Base-by-base conservation (phyloP, 83 land plant species). In the Picea mariana region DNA sequence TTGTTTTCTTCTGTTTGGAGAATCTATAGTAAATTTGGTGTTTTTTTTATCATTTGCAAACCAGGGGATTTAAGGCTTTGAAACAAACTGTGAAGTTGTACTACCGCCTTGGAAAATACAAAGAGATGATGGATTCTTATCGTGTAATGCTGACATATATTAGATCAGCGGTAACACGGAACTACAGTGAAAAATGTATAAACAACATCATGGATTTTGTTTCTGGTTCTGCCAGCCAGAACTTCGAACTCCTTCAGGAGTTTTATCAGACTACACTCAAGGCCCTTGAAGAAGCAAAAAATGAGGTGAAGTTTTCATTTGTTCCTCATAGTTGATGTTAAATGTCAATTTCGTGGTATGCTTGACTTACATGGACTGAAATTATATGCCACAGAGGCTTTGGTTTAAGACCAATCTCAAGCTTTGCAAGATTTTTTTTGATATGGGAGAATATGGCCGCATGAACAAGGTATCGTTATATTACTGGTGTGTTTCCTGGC, bases 41-140 rank as follows among this genome's bases (percentile, higher is more conserved):
- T 3, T 65, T 65, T 65, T 65, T 62, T n/a, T n/a, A 60, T 42
- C 77, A 52, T 17, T 83, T 62, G n/a, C 49, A 78, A 80, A 62
- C 49, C 92, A 97, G 99, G 99, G 99, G 99, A 65, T 97, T 97
- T 73, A 97, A 97, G 86, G 99, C 99, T 67, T 81, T 97, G 82
- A 97, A 97, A 87, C 99, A 97, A 81, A 95, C 99, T 77, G 99
- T 97, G 11, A 97, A 97, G 92, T 91, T 97, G 76, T 94, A 97
- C 60, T 95, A 95, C 78, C 91, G 91, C 66, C 66, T 97, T 18
- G 96, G 96, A 67, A 92, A 84, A 79, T 97, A 91, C 81, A 92
- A 91, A 82, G 89, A 93, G 78, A 97, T 97, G 99, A 95, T 97
- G 98, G 94, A 92, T 62, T 91, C 96, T 7, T 97, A 97, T 79